Evolutionary conservation across 192 early-diverging fungal species (phyloP).

Genomic region (Gaertneriomyces sp.): DNA sequence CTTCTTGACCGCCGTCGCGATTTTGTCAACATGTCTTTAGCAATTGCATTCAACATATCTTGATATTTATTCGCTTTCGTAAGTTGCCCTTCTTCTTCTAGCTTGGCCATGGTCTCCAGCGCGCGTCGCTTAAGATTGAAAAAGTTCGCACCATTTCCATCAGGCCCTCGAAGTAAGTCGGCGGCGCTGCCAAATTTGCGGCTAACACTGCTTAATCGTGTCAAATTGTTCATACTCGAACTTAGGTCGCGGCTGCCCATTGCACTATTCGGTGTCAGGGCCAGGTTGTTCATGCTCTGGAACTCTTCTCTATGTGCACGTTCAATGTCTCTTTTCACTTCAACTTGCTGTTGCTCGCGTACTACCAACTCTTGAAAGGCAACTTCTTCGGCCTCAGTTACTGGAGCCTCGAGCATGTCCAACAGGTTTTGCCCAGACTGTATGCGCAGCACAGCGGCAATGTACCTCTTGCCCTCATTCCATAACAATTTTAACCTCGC

Average conservation of each 20-base stretch:
- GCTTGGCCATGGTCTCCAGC: slow-evolving; percentile 72
- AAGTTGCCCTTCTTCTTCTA: slow-evolving; percentile 74
- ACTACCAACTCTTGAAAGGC: slow-evolving; percentile 28
- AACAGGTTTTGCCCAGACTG: slow-evolving; percentile 78
- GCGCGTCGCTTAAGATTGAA: slow-evolving; percentile 76
- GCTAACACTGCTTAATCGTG: slow-evolving; percentile 1
- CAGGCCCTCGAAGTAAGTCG: no score
- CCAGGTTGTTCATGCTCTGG: not conserved
- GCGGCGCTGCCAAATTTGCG: not conserved
- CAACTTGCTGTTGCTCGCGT: slow-evolving; percentile 22
- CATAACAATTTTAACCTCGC: slow-evolving; percentile 62
- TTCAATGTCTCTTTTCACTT: slow-evolving; percentile 8
- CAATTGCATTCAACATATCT: slow-evolving; percentile 89
- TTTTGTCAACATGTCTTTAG: slow-evolving; percentile 89
- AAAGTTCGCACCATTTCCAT: slow-evolving; percentile 56
- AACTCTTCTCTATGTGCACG: not conserved
- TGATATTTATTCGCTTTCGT: slow-evolving; percentile 78
- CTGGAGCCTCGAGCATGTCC: slow-evolving; percentile 76
- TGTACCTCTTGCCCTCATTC: slow-evolving; percentile 85
- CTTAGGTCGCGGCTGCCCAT: not conserved
- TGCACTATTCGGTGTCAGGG: no score
- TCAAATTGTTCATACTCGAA: slow-evolving; percentile 10
- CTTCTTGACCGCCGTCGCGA: slow-evolving; percentile 75
- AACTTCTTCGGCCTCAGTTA: slow-evolving; percentile 73
- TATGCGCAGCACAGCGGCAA: slow-evolving; percentile 79